phyloP scores from a whole-genome alignment of 2,329 filamentous ascomycete species.

The Cytospora leucostoma region DNA sequence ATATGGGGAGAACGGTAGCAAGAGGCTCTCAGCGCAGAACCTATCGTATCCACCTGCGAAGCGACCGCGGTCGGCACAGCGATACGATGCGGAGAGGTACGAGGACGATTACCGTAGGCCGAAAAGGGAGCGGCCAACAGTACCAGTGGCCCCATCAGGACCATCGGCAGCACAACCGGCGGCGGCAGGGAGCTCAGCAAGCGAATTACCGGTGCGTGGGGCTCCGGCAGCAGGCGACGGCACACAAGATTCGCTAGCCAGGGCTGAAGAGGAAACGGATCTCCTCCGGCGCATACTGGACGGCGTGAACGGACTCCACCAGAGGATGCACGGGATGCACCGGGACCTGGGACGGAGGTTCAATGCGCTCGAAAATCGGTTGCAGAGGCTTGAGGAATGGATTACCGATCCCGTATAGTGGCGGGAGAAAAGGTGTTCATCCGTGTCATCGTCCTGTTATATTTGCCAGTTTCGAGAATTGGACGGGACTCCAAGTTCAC shows the following conservation, averaged over 20 bases:
- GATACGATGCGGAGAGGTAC: not conserved
- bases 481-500: constrained; percentile 13
- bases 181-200: constrained; percentile 5
- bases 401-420: constrained; percentile 15
- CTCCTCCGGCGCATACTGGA: constrained; percentile 23
- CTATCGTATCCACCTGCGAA: constrained; percentile 18
- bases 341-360: constrained; percentile 20
- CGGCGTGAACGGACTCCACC: constrained; percentile 17
- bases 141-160: not conserved
- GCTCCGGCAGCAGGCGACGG: constrained; percentile 3
- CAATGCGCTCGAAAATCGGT: constrained; percentile 22
- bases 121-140: constrained; percentile 9
- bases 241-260: not conserved
- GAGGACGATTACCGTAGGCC: not conserved
- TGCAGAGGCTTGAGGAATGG: constrained; percentile 25
- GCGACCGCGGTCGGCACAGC: constrained; percentile 15
- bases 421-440: not conserved
- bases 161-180: not conserved
- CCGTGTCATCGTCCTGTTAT: not conserved
- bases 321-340: constrained; percentile 25
- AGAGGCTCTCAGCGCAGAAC: constrained; percentile 21
- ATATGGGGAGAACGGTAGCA: constrained; percentile 10
- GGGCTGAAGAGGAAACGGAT: constrained; percentile 6
- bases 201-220: constrained; percentile 15
- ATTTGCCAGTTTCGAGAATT: not conserved